phyloP scores from a whole-genome alignment of 257 asterid species.

The Verbena officinalis region DNA sequence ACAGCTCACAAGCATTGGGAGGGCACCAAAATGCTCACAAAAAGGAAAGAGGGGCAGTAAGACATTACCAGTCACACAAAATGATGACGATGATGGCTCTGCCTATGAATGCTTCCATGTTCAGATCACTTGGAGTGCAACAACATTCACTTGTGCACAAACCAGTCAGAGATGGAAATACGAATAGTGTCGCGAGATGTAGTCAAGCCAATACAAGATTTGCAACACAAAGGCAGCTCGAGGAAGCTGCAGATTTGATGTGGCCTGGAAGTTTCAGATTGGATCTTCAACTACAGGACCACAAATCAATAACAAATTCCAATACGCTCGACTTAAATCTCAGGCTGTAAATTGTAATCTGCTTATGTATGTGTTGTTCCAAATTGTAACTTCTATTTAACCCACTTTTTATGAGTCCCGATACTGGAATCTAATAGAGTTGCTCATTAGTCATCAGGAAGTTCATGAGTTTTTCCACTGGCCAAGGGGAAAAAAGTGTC shows the following conservation, averaged over 20 bases:
- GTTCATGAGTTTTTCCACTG: conserved; percentile 24
- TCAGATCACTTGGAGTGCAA: conserved; percentile 82
- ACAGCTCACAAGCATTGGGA: conserved; percentile 94
- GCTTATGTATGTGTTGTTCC: conserved; percentile 22
- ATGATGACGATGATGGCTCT: conserved; percentile 55
- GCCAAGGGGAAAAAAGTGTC: conserved; percentile 21
- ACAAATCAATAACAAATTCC: conserved; percentile 45
- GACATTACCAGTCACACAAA: conserved; percentile 64
- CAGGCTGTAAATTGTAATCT: conserved; percentile 57
- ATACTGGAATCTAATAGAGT: conserved; percentile 20
- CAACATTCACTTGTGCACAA: conserved; percentile 71
- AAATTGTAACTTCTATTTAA: conserved; percentile 22
- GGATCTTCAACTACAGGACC: conserved; percentile 49
- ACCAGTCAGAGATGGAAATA: conserved; percentile 50
- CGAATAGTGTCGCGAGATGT: conserved; percentile 42
- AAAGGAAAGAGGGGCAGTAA: conserved; percentile 83
- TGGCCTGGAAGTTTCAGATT: conserved; percentile 94
- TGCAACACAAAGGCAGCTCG: conserved; percentile 44
- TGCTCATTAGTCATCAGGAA: conserved; percentile 20
- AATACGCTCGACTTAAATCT: conserved; percentile 78
- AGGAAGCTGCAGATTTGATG: conserved; percentile 46
- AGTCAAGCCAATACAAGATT: conserved; percentile 44
- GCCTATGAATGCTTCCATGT: conserved; percentile 58
- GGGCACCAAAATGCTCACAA: conserved; percentile 99
- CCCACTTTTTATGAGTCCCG: conserved; percentile 21